These are phyloP conservation scores for Corrigiola litoralis DNA, from an alignment of 179 eudicot species.

Conservation along the genomic window DNA sequence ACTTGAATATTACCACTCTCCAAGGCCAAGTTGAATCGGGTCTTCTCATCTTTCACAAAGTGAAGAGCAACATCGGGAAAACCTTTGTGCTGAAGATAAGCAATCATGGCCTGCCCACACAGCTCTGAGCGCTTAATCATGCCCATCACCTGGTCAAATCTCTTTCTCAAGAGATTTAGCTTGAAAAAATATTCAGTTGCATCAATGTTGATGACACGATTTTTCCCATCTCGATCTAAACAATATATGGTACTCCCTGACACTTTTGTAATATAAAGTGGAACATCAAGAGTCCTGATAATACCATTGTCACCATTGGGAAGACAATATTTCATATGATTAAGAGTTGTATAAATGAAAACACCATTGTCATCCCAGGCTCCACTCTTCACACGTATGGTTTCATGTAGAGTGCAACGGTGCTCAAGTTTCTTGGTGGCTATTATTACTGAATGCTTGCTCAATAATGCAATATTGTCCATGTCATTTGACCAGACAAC, in stretches of 20 bases:
- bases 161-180: conserved; percentile 64
- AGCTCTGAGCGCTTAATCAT: conserved; percentile 85
- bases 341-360: conserved; percentile 74
- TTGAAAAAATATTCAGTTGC: conserved; percentile 79
- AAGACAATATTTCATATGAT: conserved; percentile 86
- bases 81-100: conserved; percentile 93
- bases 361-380: conserved; percentile 91
- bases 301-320: conserved; percentile 94
- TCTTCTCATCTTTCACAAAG: conserved; percentile 91
- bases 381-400: conserved; percentile 90
- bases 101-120: conserved; percentile 96
- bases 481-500: conserved; percentile 88
- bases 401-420: conserved; percentile 90
- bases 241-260: conserved; percentile 68
- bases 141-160: conserved; percentile 85
- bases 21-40: conserved; percentile 82
- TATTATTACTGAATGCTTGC: conserved; percentile 78
- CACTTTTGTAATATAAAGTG: conserved; percentile 71
- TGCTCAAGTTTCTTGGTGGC: conserved; percentile 80
- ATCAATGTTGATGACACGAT: conserved; percentile 58
- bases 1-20: conserved; percentile 89
- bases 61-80: conserved; percentile 96
- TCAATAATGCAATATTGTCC: conserved; percentile 84
- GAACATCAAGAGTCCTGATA: conserved; percentile 75
- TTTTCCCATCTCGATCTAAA: conserved; percentile 83